Evolutionary conservation across 352 stramenopile species (phyloP), one percentile per base, ranked within the genome.

Genomic region (Pythium scleroteichum): DNA sequence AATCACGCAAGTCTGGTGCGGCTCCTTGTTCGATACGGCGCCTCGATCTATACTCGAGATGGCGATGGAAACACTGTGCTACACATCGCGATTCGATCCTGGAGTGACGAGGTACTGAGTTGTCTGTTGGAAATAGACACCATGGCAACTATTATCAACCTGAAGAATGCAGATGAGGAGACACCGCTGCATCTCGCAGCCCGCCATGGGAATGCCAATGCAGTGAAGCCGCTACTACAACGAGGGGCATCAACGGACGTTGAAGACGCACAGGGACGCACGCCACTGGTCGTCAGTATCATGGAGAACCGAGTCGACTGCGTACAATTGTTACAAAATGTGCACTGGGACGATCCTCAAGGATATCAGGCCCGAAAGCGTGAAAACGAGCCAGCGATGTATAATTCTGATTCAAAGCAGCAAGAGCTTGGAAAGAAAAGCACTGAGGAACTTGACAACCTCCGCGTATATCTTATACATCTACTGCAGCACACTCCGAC

Each of bases 141-240:
- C 19, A 35, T 66, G n/a, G 29, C 57, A 1, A 68, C 68, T 0
- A 82, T 97, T 35, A 59, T 94, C n/a, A 95, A 97, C 46, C 71
- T 89, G 45, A 71, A 92, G 38, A 98, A 98, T 64, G 80, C 82
- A 5, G 76, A 90, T 57, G 86, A 90, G 17, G 86, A 98, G 44
- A 97, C 90, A 1, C 77, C 93, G 17, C 73, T 96, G 22, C 94
- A 98, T 42, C 87, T 97, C 69, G 88, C 90, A 12, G 75, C 79
- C 8, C 74, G 78, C 22, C 57, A 73, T 23, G 76, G 79, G 2
- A 78, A 76, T 56, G 63, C 67, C 1, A 68, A 68, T 9, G 73
- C 73, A 10, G 78, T 89, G 1, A 63, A 64, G 4, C 56, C 58
- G 9, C 63, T 93, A 19, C 41, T 93, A 27, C 26, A 48, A 0